Base-by-base conservation (phyloP, 148 eudicot species). In the Gaultheria prostrata region DNA sequence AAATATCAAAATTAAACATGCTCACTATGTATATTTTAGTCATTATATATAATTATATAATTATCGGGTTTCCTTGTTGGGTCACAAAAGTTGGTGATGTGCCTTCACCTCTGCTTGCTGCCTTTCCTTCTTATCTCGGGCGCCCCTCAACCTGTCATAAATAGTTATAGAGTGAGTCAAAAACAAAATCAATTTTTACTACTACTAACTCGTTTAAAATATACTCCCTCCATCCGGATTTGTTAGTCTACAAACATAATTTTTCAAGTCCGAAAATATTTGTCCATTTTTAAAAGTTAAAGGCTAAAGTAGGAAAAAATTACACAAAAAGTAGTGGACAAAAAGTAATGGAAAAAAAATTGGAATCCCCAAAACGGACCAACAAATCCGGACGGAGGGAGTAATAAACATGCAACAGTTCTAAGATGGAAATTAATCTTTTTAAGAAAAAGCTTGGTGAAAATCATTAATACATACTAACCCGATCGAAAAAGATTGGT, bases 401-500 rank as follows among this genome's bases (percentile, higher is more conserved):
- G n/a, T 18, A 10, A 10, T 50, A 7, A 53, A 53, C n/a, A n/a
- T n/a, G 20, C 18, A 14, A 4, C 17, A 53, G 20, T 53, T 17
- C 56, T 53, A 3, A 14, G 14, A 53, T 53, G 57, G 57, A 15
- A 14, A 1, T 2, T n/a, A n/a, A n/a, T n/a, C n/a, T 53, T 53
- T 13, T 3, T 53, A 53, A 53, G 57, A n/a, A 35, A 72, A 35
- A 18, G 76, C 48, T 72, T 13, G 33, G 13, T 30, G 20, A 17
- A 72, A 35, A 15, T 33, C 30, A 3, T 5, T 51, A 53, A 33
- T 46, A 30, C 43, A 39, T 39, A 39, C 43, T 30, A 54, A 78
- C 81, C 81, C 61, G 81, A 48, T 78, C 28, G 13, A 21, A 32
- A 20, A 54, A 78, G n/a, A 48, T 49, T 18, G 45, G 69, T 35